phyloP scores from a whole-genome alignment of 2,329 filamentous ascomycete species.

The Colletotrichum phormii region DNA sequence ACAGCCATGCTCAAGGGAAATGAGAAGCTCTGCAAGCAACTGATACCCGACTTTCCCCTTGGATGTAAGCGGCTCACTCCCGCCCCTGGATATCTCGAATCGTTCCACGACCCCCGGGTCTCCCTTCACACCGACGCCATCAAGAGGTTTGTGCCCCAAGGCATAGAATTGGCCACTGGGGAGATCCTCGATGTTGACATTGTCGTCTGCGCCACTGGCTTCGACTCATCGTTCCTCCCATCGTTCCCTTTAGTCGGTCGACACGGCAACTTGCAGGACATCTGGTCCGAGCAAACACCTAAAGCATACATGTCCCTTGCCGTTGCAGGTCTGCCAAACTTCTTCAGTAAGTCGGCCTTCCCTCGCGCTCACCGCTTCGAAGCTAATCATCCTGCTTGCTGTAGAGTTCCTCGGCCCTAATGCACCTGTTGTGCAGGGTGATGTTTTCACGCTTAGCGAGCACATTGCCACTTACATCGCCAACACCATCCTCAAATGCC shows the following conservation, averaged over 20 bases:
- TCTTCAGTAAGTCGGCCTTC: slow-evolving; percentile 57
- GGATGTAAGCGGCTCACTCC: slow-evolving; percentile 64
- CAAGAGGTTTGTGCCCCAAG: slow-evolving; percentile 57
- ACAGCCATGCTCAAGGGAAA: slow-evolving; percentile 58
- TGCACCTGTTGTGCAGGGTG: slow-evolving; percentile 62
- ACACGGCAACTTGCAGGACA: slow-evolving; percentile 62
- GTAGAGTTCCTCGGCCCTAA: slow-evolving; percentile 65
- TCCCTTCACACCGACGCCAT: slow-evolving; percentile 50
- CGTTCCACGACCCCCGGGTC: slow-evolving; percentile 40
- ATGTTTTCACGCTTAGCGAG: slow-evolving; percentile 62
- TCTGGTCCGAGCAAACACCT: slow-evolving; percentile 56
- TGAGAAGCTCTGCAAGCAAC: slow-evolving; percentile 59
- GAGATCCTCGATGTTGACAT: slow-evolving; percentile 63
- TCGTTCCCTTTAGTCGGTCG: slow-evolving; percentile 62
- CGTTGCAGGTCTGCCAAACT: slow-evolving; percentile 64
- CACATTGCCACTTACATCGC: slow-evolving; percentile 66
- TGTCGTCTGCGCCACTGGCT: slow-evolving; percentile 69
- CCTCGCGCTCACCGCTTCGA: not conserved
- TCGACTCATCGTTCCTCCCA: slow-evolving; percentile 64
- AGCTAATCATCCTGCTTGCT: not conserved
- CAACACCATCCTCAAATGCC: slow-evolving; percentile 59
- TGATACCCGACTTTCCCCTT: slow-evolving; percentile 63
- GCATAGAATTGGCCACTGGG: slow-evolving; percentile 61
- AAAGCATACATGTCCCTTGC: slow-evolving; percentile 66
- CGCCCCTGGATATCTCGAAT: slow-evolving; percentile 61